Evolutionary conservation across 306 rosid species (phyloP), one percentile per base, ranked within the genome.

Genomic region (Vigna radiata): DNA sequence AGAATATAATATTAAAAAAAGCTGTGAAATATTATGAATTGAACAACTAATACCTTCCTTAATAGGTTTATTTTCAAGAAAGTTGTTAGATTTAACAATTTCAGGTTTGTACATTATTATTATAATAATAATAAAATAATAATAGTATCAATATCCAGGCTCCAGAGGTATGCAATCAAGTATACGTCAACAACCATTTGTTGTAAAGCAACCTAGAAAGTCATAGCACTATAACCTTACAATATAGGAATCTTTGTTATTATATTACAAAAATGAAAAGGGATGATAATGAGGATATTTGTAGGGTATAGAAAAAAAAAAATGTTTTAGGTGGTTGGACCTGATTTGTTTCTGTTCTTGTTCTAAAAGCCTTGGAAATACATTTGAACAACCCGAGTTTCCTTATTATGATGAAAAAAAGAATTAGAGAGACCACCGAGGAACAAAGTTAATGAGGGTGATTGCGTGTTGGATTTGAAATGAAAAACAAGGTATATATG

Each of bases 401-500:
- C 59, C 52, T 18, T 58, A 48, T 41, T 50, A 50, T 50, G 43
- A 62, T 59, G 0, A 59, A 12, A 16, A 33, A 16, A 36, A 4
- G 66, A 66, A 66, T 48, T 37, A 33, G 37, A 66, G 48, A 52
- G 9, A 54, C 18, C 41, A 54, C 18, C 41, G 59, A 17, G 18
- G 74, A 77, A 72, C 61, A 72, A 8, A n/a, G 43, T 43, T 9
- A 56, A 25, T 4, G 58, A 39, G 55, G 21, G 41, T 41, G 12
- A 79, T 68, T 44, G 19, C 47, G 77, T 67, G 44, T 17, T 67
- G 37, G 23, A 75, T 62, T 76, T 25, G 68, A 80, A 65, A 66
- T 33, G 80, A 75, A 66, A 9, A 44, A 53, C 60, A 31, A 72
- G 88, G 78, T 68, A 49, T 54, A 2, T 54, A 82, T 67, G 77